Evolutionary conservation across 116 monocot genomes (phyloP).

Genomic region (Posidonia oceanica): DNA sequence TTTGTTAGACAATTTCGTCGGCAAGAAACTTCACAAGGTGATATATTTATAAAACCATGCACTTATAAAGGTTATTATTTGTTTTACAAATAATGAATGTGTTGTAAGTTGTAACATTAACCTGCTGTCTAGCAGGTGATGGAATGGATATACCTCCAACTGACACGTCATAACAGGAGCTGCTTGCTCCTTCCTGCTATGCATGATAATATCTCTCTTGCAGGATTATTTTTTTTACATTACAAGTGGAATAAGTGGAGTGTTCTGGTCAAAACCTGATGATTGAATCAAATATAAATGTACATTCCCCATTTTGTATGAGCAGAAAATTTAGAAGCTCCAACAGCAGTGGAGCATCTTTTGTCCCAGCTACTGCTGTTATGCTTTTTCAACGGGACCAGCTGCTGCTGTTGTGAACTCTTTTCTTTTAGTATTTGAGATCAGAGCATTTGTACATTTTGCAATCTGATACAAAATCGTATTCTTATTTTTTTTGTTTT

Average conservation of each 20-base stretch:
- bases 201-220: neutral
- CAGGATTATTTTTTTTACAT: neutral
- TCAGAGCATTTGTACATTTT: too few species aligned
- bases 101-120: neutral
- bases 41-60: neutral
- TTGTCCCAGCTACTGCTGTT: too few species aligned
- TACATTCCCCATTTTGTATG: too few species aligned
- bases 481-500: too few species aligned
- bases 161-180: neutral
- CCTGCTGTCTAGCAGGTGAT: constrained; percentile 2
- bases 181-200: neutral
- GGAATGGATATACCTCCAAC: neutral
- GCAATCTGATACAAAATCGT: too few species aligned
- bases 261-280: neutral
- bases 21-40: constrained; percentile 3
- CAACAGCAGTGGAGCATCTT: too few species aligned
- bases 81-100: neutral
- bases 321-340: too few species aligned
- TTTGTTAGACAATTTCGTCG: constrained; percentile 12
- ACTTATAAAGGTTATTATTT: neutral
- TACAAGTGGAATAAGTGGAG: neutral
- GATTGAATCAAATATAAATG: too few species aligned
- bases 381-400: too few species aligned
- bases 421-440: too few species aligned
- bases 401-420: too few species aligned